Percentiles rank a stretch among this genome's conserved stretches.
Conservation (phyloP, 306 rosid genomes). For the Cyclanthera cordifolia region DNA sequence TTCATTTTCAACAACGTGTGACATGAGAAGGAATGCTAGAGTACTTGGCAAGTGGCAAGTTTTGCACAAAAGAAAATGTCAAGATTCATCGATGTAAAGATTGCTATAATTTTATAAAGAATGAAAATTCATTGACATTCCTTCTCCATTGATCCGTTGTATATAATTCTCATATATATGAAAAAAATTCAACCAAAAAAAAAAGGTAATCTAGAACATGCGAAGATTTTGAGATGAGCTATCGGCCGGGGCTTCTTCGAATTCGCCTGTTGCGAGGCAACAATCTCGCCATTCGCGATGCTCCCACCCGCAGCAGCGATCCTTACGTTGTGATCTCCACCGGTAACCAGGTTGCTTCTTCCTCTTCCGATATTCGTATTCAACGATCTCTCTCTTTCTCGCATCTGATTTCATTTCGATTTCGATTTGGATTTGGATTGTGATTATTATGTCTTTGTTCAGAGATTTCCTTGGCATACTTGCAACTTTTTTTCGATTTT, state of each 20-base stretch:
- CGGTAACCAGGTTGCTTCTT: slow-evolving; percentile 37
- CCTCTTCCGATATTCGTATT: not conserved
- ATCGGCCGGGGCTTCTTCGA: slow-evolving; percentile 47
- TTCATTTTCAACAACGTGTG: too few species aligned
- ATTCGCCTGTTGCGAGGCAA: slow-evolving; percentile 50
- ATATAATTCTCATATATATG: not conserved
- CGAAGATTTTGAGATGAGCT: slow-evolving; percentile 22
- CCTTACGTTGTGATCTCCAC: slow-evolving; percentile 49
- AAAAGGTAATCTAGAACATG: not conserved
- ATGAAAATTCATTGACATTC: not conserved
- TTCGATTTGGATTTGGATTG: not conserved
- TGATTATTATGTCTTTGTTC: not conserved
- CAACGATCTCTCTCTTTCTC: not conserved
- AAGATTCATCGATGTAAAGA: not conserved
- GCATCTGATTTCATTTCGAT: not conserved
- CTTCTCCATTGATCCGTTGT: not conserved
- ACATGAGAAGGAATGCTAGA: too few species aligned
- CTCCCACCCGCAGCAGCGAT: slow-evolving; percentile 44
- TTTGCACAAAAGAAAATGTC: not conserved
- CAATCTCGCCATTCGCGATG: slow-evolving; percentile 64
- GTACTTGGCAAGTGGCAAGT: too few species aligned
- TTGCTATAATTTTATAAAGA: not conserved
- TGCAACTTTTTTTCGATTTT: not conserved
- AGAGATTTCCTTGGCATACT: not conserved
- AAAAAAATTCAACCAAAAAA: not conserved